Conservation (phyloP, 2,329 filamentous ascomycete genomes). For the Sporothrix luriei region DNA sequence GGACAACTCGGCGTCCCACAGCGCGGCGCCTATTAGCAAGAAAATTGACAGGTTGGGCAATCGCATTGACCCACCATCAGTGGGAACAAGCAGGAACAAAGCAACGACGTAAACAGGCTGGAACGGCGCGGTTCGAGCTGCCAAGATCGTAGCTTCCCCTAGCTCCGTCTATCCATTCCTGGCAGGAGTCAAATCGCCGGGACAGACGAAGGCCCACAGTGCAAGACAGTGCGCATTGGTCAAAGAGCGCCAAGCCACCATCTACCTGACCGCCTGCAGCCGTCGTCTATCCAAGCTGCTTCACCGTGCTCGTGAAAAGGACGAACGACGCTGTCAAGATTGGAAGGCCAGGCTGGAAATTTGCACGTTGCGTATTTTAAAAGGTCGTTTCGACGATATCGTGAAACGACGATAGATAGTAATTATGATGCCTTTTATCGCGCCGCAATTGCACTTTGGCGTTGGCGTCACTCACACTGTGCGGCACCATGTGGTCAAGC, state of each 20-base stretch:
- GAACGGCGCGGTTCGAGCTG: neutral
- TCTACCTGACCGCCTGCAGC: neutral
- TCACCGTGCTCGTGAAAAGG: no score
- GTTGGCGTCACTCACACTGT: no score
- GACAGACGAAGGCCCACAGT: constrained; percentile 10
- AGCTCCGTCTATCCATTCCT: constrained; percentile 11
- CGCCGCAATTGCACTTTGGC: no score
- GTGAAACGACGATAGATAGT: no score
- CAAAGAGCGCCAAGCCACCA: constrained; percentile 2
- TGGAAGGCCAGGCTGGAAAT: no score
- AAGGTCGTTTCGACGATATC: no score
- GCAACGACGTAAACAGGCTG: neutral
- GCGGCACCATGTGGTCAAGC: no score
- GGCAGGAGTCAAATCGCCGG: neutral
- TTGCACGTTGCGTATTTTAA: no score
- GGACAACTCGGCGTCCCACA: constrained; percentile 6
- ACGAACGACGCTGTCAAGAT: no score
- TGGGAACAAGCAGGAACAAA: neutral
- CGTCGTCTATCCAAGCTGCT: neutral
- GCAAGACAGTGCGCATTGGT: neutral
- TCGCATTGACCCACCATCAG: constrained; percentile 12
- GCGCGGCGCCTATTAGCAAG: constrained; percentile 12
- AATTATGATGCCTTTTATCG: no score
- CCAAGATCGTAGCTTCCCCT: constrained; percentile 20
- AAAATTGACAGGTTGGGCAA: constrained; percentile 5